Evolutionary conservation across 257 asterid genomes (phyloP), one percentile per base, ranked within the genome.

Genomic region (Cordia subcordata): DNA sequence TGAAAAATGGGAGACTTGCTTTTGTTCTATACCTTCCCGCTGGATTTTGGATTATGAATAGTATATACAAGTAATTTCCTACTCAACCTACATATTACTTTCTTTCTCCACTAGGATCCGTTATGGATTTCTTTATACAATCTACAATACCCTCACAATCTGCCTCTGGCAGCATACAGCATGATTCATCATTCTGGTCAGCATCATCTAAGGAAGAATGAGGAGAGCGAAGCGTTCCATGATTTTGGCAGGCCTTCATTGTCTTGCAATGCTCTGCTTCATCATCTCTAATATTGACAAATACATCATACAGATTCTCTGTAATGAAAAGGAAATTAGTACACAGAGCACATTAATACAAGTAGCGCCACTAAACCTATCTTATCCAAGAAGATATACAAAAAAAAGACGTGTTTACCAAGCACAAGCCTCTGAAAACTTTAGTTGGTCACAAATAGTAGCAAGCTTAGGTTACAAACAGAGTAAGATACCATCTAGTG

Each of bases 221-320:
- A 16, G 99, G 99, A 38, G 99, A 92, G 21, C 85, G 87, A 60
- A 92, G 92, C 78, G 81, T 81, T 21, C 96, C 96, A 4, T 78
- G 95, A 47, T 86, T 85, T 64, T 92, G 99, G 58, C 99, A 92
- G 11, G 96, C 96, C 79, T 82, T 88, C 99, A 92, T 92, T 8
- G 99, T 92, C 85, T 92, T 92, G 56, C 99, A 93, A 66, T 93
- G 99, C 67, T 93, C 97, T 15, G 97, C 97, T 81, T 93, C 97
- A 32, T 93, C 97, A 0, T 89, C 97, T 84, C 97, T 85, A 32
- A 86, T 77, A 79, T 93, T 93, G 40, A 83, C 0, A 67, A 89
- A 93, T 13, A 83, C 97, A 47, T 93, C 99, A 0, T 86, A 88
- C 77, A 92, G 23, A 71, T 92, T 92, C 20, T 88, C 99, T 92